Percentiles rank a stretch among this genome's conserved stretches.
Evolutionary conservation across 192 early-diverging fungal species (phyloP).

Genomic region (Cetraspora pellucida): DNA sequence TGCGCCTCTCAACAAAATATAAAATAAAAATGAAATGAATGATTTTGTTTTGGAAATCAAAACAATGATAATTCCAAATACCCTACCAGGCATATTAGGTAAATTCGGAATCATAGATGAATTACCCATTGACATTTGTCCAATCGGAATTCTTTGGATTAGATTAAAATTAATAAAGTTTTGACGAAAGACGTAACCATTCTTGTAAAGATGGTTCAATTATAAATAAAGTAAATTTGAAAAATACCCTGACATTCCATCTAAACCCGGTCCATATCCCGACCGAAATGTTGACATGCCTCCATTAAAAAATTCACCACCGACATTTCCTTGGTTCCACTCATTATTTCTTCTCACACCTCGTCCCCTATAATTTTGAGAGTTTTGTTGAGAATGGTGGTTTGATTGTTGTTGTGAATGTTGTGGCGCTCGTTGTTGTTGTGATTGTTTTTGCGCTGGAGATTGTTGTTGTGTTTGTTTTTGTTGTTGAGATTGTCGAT

Average conservation of each 20-base stretch:
- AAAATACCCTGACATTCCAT: conserved; percentile 17
- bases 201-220: not conserved
- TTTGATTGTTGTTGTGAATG: conserved; percentile 7
- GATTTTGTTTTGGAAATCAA: too few species aligned
- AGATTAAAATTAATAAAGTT: not conserved
- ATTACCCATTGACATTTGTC: not conserved
- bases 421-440: not conserved
- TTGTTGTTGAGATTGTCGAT: not conserved
- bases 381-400: not conserved
- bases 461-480: conserved; percentile 11
- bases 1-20: not conserved
- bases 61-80: too few species aligned
- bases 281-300: conserved; percentile 9
- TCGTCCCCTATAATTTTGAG: conserved; percentile 7
- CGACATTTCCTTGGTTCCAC: not conserved
- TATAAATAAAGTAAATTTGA: not conserved
- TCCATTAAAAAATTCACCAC: not conserved
- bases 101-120: not conserved
- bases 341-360: conserved; percentile 15
- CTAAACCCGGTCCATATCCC: conserved; percentile 5
- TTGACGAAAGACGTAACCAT: not conserved
- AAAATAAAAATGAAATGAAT: not conserved
- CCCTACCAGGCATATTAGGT: not conserved
- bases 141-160: not conserved
- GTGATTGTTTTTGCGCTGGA: not conserved